Evolutionary conservation across 768 basidiomycete genomes (phyloP).

Genomic region (Boletus patriciae): DNA sequence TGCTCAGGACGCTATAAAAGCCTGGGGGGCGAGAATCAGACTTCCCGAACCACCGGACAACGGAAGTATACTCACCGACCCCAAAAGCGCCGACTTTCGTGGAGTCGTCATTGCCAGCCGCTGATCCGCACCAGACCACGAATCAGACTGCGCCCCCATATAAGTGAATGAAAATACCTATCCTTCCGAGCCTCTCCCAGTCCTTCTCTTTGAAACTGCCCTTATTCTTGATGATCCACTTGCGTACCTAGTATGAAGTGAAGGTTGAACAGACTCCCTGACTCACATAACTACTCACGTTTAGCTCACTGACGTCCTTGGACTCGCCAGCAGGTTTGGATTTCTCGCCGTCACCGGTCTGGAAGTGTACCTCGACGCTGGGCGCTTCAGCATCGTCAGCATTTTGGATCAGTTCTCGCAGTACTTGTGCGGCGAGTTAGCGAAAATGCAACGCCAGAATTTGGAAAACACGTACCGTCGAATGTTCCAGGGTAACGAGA

Average conservation of each 20-base stretch:
- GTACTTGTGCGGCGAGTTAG: conserved; percentile 31
- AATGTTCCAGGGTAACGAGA: conserved; percentile 19
- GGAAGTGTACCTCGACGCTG: conserved; percentile 38
- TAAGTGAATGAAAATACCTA: conserved; percentile 3
- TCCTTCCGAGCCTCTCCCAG: conserved; percentile 15
- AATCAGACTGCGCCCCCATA: background rate
- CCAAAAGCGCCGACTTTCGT: conserved; percentile 20
- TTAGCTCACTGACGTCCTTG: background rate
- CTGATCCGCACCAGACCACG: background rate
- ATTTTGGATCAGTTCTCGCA: conserved; percentile 57
- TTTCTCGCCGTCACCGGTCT: conserved; percentile 22
- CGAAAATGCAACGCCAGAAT: background rate
- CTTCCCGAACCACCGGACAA: background rate
- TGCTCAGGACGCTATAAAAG: conserved; percentile 21
- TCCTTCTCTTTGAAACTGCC: conserved; percentile 5
- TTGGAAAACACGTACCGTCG: background rate
- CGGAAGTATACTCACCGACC: conserved; percentile 4
- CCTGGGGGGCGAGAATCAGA: background rate
- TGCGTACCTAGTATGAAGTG: conserved; percentile 1
- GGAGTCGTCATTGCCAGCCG: conserved; percentile 11
- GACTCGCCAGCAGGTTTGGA: background rate
- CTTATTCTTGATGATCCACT: conserved; percentile 17
- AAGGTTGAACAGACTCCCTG: background rate
- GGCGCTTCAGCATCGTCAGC: conserved; percentile 49
- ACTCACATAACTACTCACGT: background rate